These are phyloP conservation scores for Gardenia jasminoides DNA, from an alignment of 257 asterid species.

Conservation along the genomic window DNA sequence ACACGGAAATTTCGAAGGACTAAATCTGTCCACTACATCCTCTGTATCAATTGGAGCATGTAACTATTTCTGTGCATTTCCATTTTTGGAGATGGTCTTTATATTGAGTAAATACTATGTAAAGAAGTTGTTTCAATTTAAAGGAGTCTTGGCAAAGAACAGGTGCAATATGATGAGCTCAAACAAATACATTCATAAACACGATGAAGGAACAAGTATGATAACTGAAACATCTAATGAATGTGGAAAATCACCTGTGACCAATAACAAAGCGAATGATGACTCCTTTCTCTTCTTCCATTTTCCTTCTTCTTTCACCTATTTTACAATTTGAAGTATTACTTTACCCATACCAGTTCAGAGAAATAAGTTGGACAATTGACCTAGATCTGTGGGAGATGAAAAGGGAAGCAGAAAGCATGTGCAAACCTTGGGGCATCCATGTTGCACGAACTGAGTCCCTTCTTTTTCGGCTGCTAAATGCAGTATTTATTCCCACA, in stretches of 20 bases:
- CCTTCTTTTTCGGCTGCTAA: constrained; percentile 87
- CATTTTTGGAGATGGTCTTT: background rate
- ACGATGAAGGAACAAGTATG: background rate
- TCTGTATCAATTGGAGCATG: background rate
- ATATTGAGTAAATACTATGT: background rate
- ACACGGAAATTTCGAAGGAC: background rate
- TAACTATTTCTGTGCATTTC: background rate
- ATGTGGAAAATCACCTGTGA: constrained; percentile 49
- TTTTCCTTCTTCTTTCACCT: constrained; percentile 63
- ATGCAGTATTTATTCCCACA: constrained; percentile 82
- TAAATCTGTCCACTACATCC: background rate
- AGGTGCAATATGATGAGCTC: background rate
- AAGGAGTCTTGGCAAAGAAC: background rate
- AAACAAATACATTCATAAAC: background rate
- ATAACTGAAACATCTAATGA: background rate
- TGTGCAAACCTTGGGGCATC: constrained; percentile 84
- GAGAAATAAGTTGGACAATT: constrained; percentile 4
- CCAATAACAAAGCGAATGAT: constrained; percentile 83
- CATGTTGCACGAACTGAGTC: constrained; percentile 91
- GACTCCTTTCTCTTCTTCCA: constrained; percentile 81
- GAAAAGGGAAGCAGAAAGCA: background rate
- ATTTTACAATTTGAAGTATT: constrained; percentile 15
- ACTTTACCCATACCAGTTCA: constrained; percentile 7
- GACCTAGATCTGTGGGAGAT: background rate
- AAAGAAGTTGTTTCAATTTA: background rate